Evolutionary conservation across 83 land plant genomes (phyloP), one percentile per base, ranked within the genome.

Genomic region (Larix sibirica): DNA sequence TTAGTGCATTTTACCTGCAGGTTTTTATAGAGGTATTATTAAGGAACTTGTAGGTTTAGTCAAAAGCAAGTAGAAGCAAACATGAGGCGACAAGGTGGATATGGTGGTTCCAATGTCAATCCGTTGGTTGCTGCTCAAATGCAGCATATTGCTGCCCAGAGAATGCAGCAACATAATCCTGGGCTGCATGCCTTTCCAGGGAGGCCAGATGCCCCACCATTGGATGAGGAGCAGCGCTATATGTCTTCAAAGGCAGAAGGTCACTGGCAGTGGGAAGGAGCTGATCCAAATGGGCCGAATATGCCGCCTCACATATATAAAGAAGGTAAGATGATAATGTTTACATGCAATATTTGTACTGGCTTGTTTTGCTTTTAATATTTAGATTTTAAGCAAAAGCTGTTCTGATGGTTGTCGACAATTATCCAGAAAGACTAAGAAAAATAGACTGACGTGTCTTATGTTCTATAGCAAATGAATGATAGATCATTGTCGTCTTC

Each of bases 221-320:
- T 79, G 21, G 91, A 82, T 67, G 84, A 81, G 36, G 91, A 86
- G 10, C 84, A 70, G 58, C 76, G 63, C 6, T 86, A 82, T 84
- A 65, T 44, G 65, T 31, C 84, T 14, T 66, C 84, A 54, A 89
- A 84, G 20, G 24, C 80, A 17, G 88, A 89, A 62, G 83, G 77
- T 7, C 85, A 83, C 73, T 85, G 91, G 91, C 84, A 85, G 77
- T 86, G 89, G 87, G 91, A 87, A 42, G 77, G 87, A 54, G 89
- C 83, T 83, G 87, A 60, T 2, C 42, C 84, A 60, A 86, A 87
- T 59, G 83, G 83, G 28, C 18, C 86, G 65, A 84, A 82, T 76
- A 42, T 81, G 81, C 14, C 83, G 13, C 23, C 87, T 61, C 82
- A 84, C 23, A 1, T 69, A 63, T 87, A 66, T 64, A 84, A 66